Evolutionary conservation across 1,284 basidiomycete genomes (phyloP).

Genomic region (Puccinia novopanici): DNA sequence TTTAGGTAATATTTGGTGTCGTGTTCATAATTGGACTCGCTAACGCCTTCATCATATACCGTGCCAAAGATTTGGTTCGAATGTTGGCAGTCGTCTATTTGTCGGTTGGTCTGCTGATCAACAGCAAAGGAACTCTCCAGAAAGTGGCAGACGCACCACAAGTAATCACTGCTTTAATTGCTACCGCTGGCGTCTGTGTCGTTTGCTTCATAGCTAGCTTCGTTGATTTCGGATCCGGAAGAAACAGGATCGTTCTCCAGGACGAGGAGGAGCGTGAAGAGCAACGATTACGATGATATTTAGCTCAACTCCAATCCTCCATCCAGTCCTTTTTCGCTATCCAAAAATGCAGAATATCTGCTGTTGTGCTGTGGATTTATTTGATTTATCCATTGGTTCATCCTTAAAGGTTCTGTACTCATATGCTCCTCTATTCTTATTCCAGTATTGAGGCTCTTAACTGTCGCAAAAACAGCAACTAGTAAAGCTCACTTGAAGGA

Average conservation of each 20-base stretch:
- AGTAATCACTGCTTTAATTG: conserved; percentile 29
- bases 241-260: conserved; percentile 27
- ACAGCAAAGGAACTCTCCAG: conserved; percentile 23
- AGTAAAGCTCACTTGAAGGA: too few species aligned
- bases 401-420: not conserved
- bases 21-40: conserved; percentile 26
- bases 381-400: not conserved
- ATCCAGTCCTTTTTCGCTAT: not conserved
- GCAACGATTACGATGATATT: conserved; percentile 1
- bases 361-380: conserved; percentile 1
- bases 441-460: not conserved
- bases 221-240: conserved; percentile 28
- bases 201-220: conserved; percentile 44
- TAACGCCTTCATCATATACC: conserved; percentile 27
- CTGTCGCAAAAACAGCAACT: not conserved
- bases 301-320: not conserved
- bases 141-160: conserved; percentile 44
- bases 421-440: not conserved
- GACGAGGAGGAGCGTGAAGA: conserved; percentile 31
- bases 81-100: conserved; percentile 42
- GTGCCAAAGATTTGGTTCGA: conserved; percentile 31
- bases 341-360: not conserved
- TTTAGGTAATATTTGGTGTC: conserved; percentile 42
- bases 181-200: conserved; percentile 18
- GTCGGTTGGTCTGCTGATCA: conserved; percentile 26